Percentiles rank a stretch among this genome's conserved stretches.
phyloP scores from a whole-genome alignment of 2,329 filamentous ascomycete genomes.

The Parastagonospora avenae region DNA sequence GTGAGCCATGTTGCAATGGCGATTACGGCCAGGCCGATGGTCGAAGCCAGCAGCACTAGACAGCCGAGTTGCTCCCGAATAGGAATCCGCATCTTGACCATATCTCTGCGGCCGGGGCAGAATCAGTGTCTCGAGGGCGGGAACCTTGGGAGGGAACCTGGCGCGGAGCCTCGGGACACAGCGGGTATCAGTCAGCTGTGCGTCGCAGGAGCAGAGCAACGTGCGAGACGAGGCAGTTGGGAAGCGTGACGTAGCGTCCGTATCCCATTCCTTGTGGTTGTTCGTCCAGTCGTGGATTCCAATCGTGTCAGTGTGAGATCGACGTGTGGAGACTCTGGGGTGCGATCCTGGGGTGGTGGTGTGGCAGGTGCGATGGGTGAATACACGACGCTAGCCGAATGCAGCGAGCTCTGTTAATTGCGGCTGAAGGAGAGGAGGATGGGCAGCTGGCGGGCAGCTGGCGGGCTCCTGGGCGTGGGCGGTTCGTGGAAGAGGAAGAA shows the following conservation, averaged over 20 bases:
- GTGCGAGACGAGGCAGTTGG: conserved; percentile 17
- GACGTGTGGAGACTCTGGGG: conserved; percentile 5
- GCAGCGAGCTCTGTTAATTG: conserved; percentile 7
- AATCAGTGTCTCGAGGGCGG: conserved; percentile 1
- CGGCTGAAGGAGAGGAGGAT: conserved; percentile 23
- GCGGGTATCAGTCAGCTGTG: conserved; percentile 20
- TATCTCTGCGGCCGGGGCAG: conserved; percentile 9
- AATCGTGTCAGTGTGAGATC: neutral
- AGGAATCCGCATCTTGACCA: conserved; percentile 74
- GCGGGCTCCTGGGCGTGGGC: conserved; percentile 11
- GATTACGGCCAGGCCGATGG: conserved; percentile 76
- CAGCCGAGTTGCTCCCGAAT: conserved; percentile 86
- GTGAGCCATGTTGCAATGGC: conserved; percentile 74
- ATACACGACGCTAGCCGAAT: conserved; percentile 24
- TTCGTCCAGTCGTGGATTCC: neutral
- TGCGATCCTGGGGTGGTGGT: neutral
- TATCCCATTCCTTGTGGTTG: conserved; percentile 35
- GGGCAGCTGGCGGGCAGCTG: conserved; percentile 31
- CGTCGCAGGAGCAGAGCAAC: conserved; percentile 11
- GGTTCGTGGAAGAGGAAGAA: neutral
- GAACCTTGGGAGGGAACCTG: conserved; percentile 2
- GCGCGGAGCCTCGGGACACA: conserved; percentile 7
- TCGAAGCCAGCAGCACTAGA: conserved; percentile 75
- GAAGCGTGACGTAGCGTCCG: conserved; percentile 12
- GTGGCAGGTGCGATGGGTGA: conserved; percentile 10